Percentiles rank a stretch among this genome's conserved stretches.
Conservation (phyloP, 768 basidiomycete species). For the Leccinum sublutescens region DNA sequence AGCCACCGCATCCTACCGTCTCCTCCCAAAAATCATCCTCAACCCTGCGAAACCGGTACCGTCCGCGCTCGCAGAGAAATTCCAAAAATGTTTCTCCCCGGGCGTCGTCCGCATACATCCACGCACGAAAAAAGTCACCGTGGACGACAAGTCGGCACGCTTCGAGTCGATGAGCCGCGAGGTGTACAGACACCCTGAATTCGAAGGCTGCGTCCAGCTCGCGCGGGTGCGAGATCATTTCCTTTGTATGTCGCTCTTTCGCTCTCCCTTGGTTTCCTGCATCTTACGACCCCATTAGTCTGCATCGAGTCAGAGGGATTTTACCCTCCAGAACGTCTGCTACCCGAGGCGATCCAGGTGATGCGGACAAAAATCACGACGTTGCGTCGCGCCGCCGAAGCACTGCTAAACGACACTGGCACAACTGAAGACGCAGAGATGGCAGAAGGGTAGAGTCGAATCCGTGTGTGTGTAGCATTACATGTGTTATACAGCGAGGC, state of each 20-base stretch:
- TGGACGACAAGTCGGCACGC: constrained; percentile 64
- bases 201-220: constrained; percentile 78
- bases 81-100: constrained; percentile 83
- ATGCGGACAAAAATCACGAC: constrained; percentile 76
- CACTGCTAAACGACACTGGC: constrained; percentile 44
- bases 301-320: constrained; percentile 89
- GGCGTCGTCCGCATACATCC: constrained; percentile 71
- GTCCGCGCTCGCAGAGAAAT: constrained; percentile 72
- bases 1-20: constrained; percentile 96
- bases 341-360: constrained; percentile 77
- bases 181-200: constrained; percentile 89
- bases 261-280: neutral
- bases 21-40: constrained; percentile 78
- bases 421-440: constrained; percentile 54
- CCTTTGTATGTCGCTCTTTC: constrained; percentile 61
- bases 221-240: constrained; percentile 89
- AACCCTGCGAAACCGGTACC: constrained; percentile 75
- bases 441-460: constrained; percentile 36
- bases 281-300: constrained; percentile 45
- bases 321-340: constrained; percentile 78
- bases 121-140: constrained; percentile 54
- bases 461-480: neutral
- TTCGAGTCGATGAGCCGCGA: constrained; percentile 91
- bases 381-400: constrained; percentile 58
- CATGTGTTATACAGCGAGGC: neutral